phyloP scores from a whole-genome alignment of 1,139 yeast species.

The Hemisphaericaspora subhashii region DNA sequence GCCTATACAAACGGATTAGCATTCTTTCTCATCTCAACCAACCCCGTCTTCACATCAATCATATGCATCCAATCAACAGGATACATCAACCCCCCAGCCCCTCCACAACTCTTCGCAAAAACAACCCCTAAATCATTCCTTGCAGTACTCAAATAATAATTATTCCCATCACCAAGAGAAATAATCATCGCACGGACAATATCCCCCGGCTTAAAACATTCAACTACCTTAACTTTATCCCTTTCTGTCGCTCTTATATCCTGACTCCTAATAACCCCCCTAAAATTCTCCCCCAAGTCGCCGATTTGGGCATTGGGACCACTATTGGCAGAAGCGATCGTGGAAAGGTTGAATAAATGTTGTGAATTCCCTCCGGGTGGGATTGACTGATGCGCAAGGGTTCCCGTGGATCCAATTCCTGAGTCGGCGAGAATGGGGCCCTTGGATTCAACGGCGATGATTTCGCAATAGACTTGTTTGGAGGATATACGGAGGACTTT shows the following conservation, averaged over 20 bases:
- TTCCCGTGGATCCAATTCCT: slow-evolving; percentile 68
- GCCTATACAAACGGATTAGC: slow-evolving; percentile 75
- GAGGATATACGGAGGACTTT: slow-evolving; percentile 65
- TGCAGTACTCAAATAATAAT: slow-evolving; percentile 88
- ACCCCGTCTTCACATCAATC: slow-evolving; percentile 76
- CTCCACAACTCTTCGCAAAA: slow-evolving; percentile 70
- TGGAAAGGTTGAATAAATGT: slow-evolving; percentile 36
- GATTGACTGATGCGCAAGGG: slow-evolving; percentile 37
- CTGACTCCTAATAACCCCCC: slow-evolving; percentile 83
- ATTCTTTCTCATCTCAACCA: slow-evolving; percentile 78
- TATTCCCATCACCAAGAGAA: slow-evolving; percentile 90
- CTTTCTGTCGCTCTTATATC: slow-evolving; percentile 91
- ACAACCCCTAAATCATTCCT: slow-evolving; percentile 91
- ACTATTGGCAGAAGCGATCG: slow-evolving; percentile 47
- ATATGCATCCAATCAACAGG: slow-evolving; percentile 97
- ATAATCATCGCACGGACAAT: slow-evolving; percentile 79
- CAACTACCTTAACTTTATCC: slow-evolving; percentile 78
- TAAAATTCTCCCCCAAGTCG: slow-evolving; percentile 88
- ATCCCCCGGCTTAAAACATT: slow-evolving; percentile 89
- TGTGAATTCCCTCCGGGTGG: slow-evolving; percentile 59
- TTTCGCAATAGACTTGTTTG: slow-evolving; percentile 80
- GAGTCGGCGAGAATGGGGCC: slow-evolving; percentile 61
- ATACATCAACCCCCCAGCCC: slow-evolving; percentile 79
- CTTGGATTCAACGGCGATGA: slow-evolving; percentile 71
- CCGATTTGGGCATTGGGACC: slow-evolving; percentile 43